These are phyloP conservation scores for Effrenium voratum DNA, from an alignment of 73 alveolate species.

Conservation along the genomic window DNA sequence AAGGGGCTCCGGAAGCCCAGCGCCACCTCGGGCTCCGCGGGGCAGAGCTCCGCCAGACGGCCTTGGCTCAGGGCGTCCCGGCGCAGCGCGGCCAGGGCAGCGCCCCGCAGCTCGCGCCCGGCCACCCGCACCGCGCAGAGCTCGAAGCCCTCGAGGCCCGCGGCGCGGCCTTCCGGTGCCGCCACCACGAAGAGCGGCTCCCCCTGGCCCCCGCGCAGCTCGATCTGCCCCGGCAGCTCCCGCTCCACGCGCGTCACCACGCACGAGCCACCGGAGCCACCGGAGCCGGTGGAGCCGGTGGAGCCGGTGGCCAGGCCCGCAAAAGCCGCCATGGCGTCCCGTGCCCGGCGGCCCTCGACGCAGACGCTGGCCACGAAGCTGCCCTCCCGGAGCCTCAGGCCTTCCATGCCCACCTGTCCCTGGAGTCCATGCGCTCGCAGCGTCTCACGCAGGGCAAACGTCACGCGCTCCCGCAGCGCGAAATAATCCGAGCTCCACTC, in stretches of 20 bases:
- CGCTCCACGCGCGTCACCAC: not conserved
- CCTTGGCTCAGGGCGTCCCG: not conserved
- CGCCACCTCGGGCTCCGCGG: not conserved
- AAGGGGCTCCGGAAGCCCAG: constrained; percentile 62
- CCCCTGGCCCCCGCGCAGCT: constrained; percentile 54
- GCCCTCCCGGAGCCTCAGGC: too few relatives aligned
- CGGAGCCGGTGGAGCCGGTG: too few relatives aligned
- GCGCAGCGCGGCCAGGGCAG: not conserved
- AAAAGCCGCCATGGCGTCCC: not conserved
- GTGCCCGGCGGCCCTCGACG: not conserved
- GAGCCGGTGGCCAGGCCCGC: not conserved
- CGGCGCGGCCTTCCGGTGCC: constrained; percentile 52
- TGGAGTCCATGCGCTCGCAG: too few relatives aligned
- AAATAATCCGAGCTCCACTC: too few relatives aligned
- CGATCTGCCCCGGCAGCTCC: constrained; percentile 59
- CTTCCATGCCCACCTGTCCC: too few relatives aligned
- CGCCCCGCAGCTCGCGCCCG: not conserved
- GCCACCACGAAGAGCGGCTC: constrained; percentile 53
- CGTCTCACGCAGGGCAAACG: too few relatives aligned
- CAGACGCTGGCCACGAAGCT: not conserved
- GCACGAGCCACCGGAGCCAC: not conserved
- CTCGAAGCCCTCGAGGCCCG: constrained; percentile 38
- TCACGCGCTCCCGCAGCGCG: too few relatives aligned
- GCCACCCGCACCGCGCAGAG: not conserved
- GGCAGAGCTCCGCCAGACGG: too few relatives aligned